Evolutionary conservation across 192 early-diverging fungal genomes (phyloP), one percentile per base, ranked within the genome.

Genomic region (Coemansia sp.): DNA sequence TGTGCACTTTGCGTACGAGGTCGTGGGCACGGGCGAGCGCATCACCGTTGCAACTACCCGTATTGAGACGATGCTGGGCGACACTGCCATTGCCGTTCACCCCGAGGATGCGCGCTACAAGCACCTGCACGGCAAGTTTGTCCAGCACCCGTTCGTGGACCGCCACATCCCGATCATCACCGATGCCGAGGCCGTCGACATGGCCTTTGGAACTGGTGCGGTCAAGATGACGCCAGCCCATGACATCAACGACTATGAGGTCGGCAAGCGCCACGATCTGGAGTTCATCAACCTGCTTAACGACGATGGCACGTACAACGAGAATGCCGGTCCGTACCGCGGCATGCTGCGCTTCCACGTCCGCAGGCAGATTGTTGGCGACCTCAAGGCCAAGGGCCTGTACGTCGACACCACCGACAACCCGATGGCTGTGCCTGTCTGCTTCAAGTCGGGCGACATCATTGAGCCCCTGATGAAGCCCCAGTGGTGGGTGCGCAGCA

Each of bases 151-250:
- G 31, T 97, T 99, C 81, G 67, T 89, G 38, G 82, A 83, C 52
- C 84, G 93, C 31, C 84, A 81, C 54, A 86, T 97, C 48, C 91
- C 90, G 35, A 96, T 97, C 47, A 80, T 94, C 49, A 67, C 83
- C 43, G 87, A 92, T 55, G 88, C 90, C 47, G 80, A 85, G 50
- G 79, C 82, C 44, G 91, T 90, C 30, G 92, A 97, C 52, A 86
- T 86, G 79, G 80, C 79, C 5, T 96, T 95, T 60, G 94, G 96
- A 67, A 97, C 96, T 23, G 96, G 96, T 64, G 92, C 92, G 50
- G 96, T 99, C 50, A 99, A 99, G 75, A 94, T 99, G 48, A 99
- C 96, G 0, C 96, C 96, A 2, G 93, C 96, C 17, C 96, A 99
- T 66, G 96, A 99, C 71, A 79, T 81, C 51, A 94, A 96, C 78